Conservation (phyloP, 305 asterid species). For the Fraxinus velutina region DNA sequence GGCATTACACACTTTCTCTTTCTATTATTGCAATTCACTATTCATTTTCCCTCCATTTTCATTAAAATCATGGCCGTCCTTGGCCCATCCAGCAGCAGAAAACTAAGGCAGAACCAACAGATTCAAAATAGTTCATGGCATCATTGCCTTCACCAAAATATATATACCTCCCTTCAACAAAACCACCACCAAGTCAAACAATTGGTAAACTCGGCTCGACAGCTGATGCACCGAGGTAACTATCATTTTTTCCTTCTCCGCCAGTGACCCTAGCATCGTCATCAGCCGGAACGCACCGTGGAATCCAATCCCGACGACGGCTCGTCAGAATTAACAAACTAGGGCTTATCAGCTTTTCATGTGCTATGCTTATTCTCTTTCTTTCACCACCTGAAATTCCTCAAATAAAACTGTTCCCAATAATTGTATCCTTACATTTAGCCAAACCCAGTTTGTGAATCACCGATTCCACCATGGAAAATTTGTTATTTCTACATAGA, state of each 20-base stretch:
- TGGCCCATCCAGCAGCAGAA: no score
- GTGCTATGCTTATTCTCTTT: conserved; percentile 78
- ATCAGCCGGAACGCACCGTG: conserved; percentile 72
- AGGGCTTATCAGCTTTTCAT: conserved; percentile 85
- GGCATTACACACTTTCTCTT: no score
- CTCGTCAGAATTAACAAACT: conserved; percentile 67
- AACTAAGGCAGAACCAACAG: conserved; percentile 38
- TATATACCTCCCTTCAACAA: conserved; percentile 42
- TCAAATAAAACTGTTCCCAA: conserved; percentile 66
- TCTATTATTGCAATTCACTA: no score
- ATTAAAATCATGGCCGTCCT: no score
- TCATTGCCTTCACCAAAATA: conserved; percentile 41
- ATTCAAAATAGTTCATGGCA: conserved; percentile 41
- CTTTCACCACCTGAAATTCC: conserved; percentile 90
- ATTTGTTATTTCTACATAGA: conserved; percentile 36
- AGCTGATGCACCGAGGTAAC: conserved; percentile 56
- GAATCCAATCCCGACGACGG: conserved; percentile 90
- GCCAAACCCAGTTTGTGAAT: conserved; percentile 55
- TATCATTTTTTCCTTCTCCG: conserved; percentile 67
- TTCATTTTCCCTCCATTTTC: no score
- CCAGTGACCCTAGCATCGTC: conserved; percentile 49
- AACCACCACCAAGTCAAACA: conserved; percentile 50
- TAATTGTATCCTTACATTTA: conserved; percentile 60
- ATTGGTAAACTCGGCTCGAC: conserved; percentile 49
- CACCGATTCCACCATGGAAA: conserved; percentile 51